Conservation (phyloP, 192 early-diverging fungal species). For the Podila clonocystis region DNA sequence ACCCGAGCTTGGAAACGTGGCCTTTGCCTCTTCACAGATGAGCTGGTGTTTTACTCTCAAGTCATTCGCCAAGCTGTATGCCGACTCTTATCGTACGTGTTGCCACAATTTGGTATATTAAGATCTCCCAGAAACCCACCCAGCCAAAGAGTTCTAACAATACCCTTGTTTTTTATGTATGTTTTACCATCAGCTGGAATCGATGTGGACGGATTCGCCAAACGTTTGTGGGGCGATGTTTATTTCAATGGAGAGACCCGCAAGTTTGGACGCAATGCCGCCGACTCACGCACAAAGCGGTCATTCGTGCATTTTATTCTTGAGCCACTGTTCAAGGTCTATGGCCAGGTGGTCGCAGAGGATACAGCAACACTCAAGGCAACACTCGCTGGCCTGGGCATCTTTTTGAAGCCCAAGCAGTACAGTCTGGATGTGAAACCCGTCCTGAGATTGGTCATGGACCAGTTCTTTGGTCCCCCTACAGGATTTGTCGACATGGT, state of each 20-base stretch:
- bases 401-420: slow-evolving; percentile 81
- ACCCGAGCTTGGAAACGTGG: slow-evolving; percentile 96
- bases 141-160: neutral
- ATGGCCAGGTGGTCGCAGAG: slow-evolving; percentile 86
- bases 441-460: slow-evolving; percentile 82
- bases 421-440: slow-evolving; percentile 86
- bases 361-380: slow-evolving; percentile 74
- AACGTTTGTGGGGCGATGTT: slow-evolving; percentile 97
- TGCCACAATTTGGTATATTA: neutral
- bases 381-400: slow-evolving; percentile 81
- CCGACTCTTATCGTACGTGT: slow-evolving; percentile 75
- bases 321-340: slow-evolving; percentile 95
- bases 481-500: slow-evolving; percentile 94
- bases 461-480: slow-evolving; percentile 91
- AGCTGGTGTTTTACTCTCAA: slow-evolving; percentile 95
- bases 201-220: slow-evolving; percentile 83
- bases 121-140: neutral
- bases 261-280: slow-evolving; percentile 81
- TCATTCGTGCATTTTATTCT: slow-evolving; percentile 97
- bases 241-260: slow-evolving; percentile 85
- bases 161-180: slow-evolving; percentile 10
- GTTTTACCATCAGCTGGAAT: slow-evolving; percentile 56
- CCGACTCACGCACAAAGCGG: slow-evolving; percentile 67
- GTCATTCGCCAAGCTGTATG: slow-evolving; percentile 93
- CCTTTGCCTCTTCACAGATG: slow-evolving; percentile 89